Conservation (phyloP, 345 rosid species). For the Eutrema japonicum region DNA sequence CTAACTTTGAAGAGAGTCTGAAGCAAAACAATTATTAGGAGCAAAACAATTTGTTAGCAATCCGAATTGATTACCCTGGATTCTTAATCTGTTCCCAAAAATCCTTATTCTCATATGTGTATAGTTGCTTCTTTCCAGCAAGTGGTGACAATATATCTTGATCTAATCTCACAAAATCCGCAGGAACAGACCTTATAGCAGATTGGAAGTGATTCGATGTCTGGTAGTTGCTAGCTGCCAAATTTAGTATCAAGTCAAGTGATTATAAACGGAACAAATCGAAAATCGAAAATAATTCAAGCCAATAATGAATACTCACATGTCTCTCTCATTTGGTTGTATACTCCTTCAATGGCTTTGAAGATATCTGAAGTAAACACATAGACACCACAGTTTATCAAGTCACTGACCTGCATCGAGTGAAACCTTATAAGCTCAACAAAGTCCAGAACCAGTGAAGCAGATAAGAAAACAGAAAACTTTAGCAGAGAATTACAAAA, state of each 20-base stretch:
- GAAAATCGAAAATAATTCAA: not conserved
- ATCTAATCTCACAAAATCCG: slow-evolving; percentile 83
- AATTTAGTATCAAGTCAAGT: slow-evolving; percentile 13
- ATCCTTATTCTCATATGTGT: slow-evolving; percentile 70
- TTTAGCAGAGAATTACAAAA: slow-evolving; percentile 58
- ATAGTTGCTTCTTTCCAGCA: slow-evolving; percentile 83
- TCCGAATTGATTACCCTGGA: slow-evolving; percentile 67
- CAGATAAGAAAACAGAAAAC: not conserved
- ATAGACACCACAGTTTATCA: slow-evolving; percentile 84
- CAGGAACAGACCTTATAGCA: slow-evolving; percentile 66
- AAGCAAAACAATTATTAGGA: not conserved
- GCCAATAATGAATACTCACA: slow-evolving; percentile 47
- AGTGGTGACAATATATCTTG: slow-evolving; percentile 92
- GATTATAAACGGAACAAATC: not conserved
- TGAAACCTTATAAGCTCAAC: slow-evolving; percentile 6
- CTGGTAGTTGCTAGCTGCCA: slow-evolving; percentile 72
- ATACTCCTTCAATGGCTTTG: slow-evolving; percentile 64
- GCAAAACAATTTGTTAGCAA: not conserved
- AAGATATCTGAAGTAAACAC: slow-evolving; percentile 71
- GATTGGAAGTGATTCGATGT: slow-evolving; percentile 75
- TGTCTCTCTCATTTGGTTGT: slow-evolving; percentile 56
- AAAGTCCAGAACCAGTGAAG: slow-evolving; percentile 11
- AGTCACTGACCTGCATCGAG: slow-evolving; percentile 73
- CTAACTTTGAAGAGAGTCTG: not conserved
- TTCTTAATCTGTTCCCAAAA: slow-evolving; percentile 96